phyloP scores from a whole-genome alignment of 83 land plant genomes.

The Larix sibirica region DNA sequence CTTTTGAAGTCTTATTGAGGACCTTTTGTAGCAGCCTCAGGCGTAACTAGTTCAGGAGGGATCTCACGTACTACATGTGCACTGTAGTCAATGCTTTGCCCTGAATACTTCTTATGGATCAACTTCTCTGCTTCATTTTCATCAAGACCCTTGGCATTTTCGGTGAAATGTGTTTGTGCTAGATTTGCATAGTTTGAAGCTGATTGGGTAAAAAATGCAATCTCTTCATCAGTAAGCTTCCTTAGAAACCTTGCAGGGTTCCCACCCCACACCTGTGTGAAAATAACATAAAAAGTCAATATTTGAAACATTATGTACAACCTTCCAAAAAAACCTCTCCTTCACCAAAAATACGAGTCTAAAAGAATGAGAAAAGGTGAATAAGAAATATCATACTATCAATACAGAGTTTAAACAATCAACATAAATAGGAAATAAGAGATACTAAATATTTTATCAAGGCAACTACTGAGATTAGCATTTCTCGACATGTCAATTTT shows the following conservation, averaged over 20 bases:
- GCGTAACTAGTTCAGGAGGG: constrained; percentile 57
- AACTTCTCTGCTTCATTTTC: constrained; percentile 78
- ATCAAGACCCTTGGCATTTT: constrained; percentile 78
- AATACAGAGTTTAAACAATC: neutral
- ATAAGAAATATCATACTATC: neutral
- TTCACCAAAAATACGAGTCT: neutral
- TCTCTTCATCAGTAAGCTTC: constrained; percentile 86
- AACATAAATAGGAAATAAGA: neutral
- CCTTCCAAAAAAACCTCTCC: neutral
- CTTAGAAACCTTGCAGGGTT: constrained; percentile 93
- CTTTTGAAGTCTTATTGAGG: neutral
- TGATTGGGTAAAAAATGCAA: constrained; percentile 67
- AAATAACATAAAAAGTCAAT: neutral
- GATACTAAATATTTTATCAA: neutral
- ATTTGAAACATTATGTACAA: neutral
- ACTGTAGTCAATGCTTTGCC: constrained; percentile 69
- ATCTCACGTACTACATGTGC: constrained; percentile 64
- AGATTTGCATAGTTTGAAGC: constrained; percentile 71
- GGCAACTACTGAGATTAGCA: neutral
- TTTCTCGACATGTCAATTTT: neutral
- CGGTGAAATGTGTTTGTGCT: constrained; percentile 79
- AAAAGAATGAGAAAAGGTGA: neutral
- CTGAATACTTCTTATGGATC: constrained; percentile 66
- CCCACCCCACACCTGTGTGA: constrained; percentile 90
- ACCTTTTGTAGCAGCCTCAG: constrained; percentile 18